Evolutionary conservation across 192 early-diverging fungal genomes (phyloP).

Genomic region (Backusella westeae): DNA sequence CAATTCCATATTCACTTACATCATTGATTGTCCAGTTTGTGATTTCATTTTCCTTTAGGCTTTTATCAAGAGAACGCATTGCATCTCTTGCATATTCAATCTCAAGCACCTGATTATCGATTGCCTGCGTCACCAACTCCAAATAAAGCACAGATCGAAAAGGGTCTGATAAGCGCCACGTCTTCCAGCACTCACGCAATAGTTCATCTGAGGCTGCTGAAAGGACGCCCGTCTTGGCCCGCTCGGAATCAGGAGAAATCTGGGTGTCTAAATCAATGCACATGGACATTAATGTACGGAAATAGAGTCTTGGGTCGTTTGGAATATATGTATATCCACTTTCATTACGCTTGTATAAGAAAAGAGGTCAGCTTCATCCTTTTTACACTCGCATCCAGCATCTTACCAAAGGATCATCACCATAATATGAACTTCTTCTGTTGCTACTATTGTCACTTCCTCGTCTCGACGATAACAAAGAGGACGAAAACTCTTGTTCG

Average conservation of each 20-base stretch:
- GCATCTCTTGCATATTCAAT: conserved; percentile 41
- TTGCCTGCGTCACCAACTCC: conserved; percentile 44
- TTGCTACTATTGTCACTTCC: not conserved
- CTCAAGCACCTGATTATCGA: conserved; percentile 33
- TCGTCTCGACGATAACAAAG: conserved; percentile 14
- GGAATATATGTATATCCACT: conserved; percentile 55
- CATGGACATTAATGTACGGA: conserved; percentile 55
- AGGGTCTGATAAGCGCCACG: conserved; percentile 62
- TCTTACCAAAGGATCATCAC: not conserved
- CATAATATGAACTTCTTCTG: not conserved
- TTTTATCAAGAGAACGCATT: conserved; percentile 34
- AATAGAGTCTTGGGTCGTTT: conserved; percentile 56
- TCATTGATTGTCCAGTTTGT: conserved; percentile 55
- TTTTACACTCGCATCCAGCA: not conserved
- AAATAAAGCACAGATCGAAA: conserved; percentile 52
- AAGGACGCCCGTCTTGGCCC: conserved; percentile 39
- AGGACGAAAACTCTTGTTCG: conserved; percentile 23
- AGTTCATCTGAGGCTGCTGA: conserved; percentile 56
- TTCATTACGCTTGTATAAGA: conserved; percentile 8
- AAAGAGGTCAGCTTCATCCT: not conserved
- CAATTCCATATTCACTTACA: conserved; percentile 31
- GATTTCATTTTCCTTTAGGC: conserved; percentile 47
- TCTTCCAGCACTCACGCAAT: conserved; percentile 63
- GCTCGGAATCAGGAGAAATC: conserved; percentile 36
- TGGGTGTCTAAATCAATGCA: conserved; percentile 60